phyloP scores from a whole-genome alignment of 345 rosid genomes.

The Syzygium aromaticum region DNA sequence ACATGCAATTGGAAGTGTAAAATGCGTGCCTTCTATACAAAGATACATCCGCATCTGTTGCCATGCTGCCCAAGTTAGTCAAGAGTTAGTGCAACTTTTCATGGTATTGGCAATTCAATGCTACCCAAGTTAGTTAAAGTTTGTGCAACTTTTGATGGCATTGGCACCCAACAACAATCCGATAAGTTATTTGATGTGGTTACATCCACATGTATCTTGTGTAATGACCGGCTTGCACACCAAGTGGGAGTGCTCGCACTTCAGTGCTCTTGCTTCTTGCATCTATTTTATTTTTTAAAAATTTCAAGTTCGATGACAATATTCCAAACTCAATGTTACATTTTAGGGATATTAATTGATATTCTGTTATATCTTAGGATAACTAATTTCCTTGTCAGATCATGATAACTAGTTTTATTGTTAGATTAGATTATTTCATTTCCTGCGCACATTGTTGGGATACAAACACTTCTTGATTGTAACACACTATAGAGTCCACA shows the following conservation, averaged over 20 bases:
- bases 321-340: neutral
- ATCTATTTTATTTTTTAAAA: too few species aligned
- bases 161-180: neutral
- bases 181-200: neutral
- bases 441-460: neutral
- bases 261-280: neutral
- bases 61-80: neutral
- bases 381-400: neutral
- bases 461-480: neutral
- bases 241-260: neutral
- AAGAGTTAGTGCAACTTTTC: neutral
- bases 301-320: neutral
- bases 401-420: neutral
- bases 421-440: neutral
- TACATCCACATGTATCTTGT: neutral
- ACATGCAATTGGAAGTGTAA: neutral
- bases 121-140: neutral
- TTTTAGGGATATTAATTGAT: neutral
- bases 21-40: neutral
- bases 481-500: too few species aligned
- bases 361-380: neutral
- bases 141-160: neutral
- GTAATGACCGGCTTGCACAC: neutral
- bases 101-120: neutral
- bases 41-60: neutral